A percentile compares a stretch with the other conserved stretches of the same genome.
phyloP scores from a whole-genome alignment of 1,284 basidiomycete genomes.

The Crocinoboletus sp. region DNA sequence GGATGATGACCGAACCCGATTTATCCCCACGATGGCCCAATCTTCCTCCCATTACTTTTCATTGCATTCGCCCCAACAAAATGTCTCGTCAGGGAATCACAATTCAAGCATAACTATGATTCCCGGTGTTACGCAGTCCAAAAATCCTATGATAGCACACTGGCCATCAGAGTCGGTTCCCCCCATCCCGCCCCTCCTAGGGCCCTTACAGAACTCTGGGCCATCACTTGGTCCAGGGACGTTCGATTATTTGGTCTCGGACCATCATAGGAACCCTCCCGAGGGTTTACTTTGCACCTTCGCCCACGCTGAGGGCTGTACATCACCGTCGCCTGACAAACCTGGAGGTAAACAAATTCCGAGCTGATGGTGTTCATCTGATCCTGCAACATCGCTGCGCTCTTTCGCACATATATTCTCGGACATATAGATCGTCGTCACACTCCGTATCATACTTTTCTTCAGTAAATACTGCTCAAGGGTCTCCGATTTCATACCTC shows the following conservation, averaged over 20 bases:
- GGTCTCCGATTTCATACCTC: neutral
- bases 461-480: neutral
- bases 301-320: slow-evolving; percentile 3
- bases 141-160: slow-evolving; percentile 3
- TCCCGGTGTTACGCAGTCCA: neutral
- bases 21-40: neutral
- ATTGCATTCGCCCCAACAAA: slow-evolving; percentile 1
- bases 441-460: slow-evolving; percentile 4
- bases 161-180: slow-evolving; percentile 4
- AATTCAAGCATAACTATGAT: neutral
- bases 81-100: neutral
- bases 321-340: slow-evolving; percentile 2
- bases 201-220: neutral
- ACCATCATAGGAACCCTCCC: neutral
- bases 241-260: slow-evolving; percentile 6
- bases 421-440: neutral
- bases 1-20: slow-evolving; percentile 1
- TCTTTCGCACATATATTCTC: slow-evolving; percentile 1
- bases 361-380: neutral
- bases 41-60: slow-evolving; percentile 1
- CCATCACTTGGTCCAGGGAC: neutral
- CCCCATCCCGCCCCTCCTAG: neutral
- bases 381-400: neutral
- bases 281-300: neutral
- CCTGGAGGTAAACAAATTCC: neutral